These are phyloP conservation scores for Clavulina sp. DNA, from an alignment of 768 basidiomycete genomes.

Conservation along the genomic window DNA sequence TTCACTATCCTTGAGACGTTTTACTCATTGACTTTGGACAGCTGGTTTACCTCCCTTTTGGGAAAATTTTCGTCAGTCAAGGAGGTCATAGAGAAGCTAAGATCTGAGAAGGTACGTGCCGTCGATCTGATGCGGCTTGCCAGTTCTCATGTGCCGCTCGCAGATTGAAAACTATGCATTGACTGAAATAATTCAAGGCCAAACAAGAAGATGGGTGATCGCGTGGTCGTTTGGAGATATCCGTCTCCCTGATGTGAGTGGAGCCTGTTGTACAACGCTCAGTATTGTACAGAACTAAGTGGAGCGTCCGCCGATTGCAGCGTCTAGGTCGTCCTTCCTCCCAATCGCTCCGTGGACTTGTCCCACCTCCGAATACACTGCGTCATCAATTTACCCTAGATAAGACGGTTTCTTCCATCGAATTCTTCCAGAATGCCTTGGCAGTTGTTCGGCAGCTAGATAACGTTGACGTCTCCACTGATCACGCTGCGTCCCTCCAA, in stretches of 20 bases:
- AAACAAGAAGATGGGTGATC: slow-evolving; percentile 82
- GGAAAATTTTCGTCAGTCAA: slow-evolving; percentile 68
- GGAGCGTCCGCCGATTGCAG: neutral
- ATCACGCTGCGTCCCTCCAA: neutral
- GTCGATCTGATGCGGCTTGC: neutral
- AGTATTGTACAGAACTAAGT: neutral
- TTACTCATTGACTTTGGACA: slow-evolving; percentile 15
- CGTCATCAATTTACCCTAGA: neutral
- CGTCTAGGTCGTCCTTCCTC: neutral
- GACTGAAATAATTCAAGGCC: slow-evolving; percentile 68
- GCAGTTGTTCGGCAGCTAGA: neutral
- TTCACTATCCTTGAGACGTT: neutral
- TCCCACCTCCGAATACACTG: neutral
- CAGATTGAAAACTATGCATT: slow-evolving; percentile 80
- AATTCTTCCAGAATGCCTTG: neutral
- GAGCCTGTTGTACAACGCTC: neutral
- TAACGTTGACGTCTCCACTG: neutral
- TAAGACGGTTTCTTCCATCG: neutral
- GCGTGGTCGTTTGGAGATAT: slow-evolving; percentile 61
- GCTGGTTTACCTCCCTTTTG: slow-evolving; percentile 90
- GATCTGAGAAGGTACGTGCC: slow-evolving; percentile 24
- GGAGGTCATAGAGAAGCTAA: slow-evolving; percentile 39
- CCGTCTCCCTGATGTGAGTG: slow-evolving; percentile 62
- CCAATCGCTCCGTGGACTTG: neutral
- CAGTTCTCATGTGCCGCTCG: neutral